phyloP scores from a whole-genome alignment of 805 yeast species.

The Barnettozyma californica region DNA sequence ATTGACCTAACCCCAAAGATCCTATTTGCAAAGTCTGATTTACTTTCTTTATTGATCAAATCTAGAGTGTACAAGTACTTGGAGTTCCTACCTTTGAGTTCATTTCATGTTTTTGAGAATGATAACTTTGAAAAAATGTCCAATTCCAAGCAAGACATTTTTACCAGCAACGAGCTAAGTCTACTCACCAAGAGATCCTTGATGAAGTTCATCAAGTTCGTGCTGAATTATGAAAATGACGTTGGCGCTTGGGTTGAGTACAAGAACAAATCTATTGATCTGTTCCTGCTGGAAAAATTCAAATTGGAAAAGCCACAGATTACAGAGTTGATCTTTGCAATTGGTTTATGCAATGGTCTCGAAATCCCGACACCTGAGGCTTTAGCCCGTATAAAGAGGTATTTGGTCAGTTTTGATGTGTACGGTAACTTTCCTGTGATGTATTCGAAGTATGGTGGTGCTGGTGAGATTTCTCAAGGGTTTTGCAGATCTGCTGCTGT shows the following conservation, averaged over 20 bases:
- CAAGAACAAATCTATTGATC: constrained; percentile 48
- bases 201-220: constrained; percentile 91
- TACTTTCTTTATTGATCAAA: constrained; percentile 70
- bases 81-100: constrained; percentile 84
- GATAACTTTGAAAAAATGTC: constrained; percentile 84
- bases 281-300: constrained; percentile 60
- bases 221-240: constrained; percentile 60
- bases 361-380: constrained; percentile 68
- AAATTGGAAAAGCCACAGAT: constrained; percentile 69
- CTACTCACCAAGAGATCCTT: constrained; percentile 72
- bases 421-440: constrained; percentile 93
- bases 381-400: constrained; percentile 74
- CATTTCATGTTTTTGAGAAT: constrained; percentile 91
- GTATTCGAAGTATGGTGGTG: constrained; percentile 90
- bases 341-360: constrained; percentile 68
- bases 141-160: constrained; percentile 87
- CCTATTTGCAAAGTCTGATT: constrained; percentile 85
- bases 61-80: constrained; percentile 86
- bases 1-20: constrained; percentile 84
- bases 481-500: constrained; percentile 98
- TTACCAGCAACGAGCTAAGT: constrained; percentile 77
- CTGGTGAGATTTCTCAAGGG: constrained; percentile 94
- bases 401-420: constrained; percentile 77
- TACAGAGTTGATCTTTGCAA: constrained; percentile 77
- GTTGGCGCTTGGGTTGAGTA: constrained; percentile 53